Evolutionary conservation across 208 protist genomes (phyloP), one percentile per base, ranked within the genome.

Genomic region (Trypanosoma theileri): DNA sequence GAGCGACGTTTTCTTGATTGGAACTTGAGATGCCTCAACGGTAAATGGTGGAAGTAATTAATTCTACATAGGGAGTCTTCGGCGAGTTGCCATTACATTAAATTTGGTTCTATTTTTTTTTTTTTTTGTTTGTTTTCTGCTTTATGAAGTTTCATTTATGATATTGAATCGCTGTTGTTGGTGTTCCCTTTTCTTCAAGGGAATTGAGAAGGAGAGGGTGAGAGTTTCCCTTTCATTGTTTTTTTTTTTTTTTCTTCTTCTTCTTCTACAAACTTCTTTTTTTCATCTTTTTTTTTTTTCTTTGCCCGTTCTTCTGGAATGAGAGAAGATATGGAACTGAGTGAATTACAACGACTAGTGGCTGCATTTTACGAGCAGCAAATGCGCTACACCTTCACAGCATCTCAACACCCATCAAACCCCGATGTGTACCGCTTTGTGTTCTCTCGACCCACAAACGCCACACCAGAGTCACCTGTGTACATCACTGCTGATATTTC

Each of bases 401-500:
- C 69, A 13, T 74, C 69, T 14, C 56, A 74, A 41, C 60, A 68
- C 21, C 69, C 69, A 40, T 74, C 69, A 26, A 74, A 41, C 21
- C 60, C 69, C 2, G 60, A 44, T 11, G 31, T 68, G 3, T 71
- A 78, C 44, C 69, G 66, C 31, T 73, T 64, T 58, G 61, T 72
- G 50, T 74, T 79, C 46, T 71, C 59, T 7, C 67, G 71, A 13
- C 67, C 60, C 4, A 68, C 73, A 26, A 73, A 71, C 26, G 67
- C 52, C 40, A 59, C 59, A 41, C 69, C 69, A 21, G 69, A 74
- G 45, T 74, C 69, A 26, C 28, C 54, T 28, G 69, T 74, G 13
- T 74, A 74, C 31, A 68, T 74, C 22, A 74, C 58, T 45, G 69
- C 42, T 14, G 69, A 74, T 53, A 74, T 74, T 57, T 55, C 53